These are phyloP conservation scores for Penicillium sp. DNA, from an alignment of 2,329 filamentous ascomycete genomes.

Conservation along the genomic window DNA sequence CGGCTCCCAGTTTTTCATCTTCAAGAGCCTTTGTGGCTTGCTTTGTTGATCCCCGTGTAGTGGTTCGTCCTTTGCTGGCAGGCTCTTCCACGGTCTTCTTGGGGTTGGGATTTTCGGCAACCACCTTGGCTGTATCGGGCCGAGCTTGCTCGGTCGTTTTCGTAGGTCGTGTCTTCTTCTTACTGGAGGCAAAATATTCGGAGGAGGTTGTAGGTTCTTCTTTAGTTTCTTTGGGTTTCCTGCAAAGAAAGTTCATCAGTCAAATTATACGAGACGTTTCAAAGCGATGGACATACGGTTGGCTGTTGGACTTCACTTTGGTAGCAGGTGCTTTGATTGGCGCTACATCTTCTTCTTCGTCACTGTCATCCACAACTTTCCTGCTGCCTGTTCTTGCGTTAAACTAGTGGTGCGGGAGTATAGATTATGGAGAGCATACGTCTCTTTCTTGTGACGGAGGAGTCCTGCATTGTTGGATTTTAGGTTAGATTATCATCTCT, in stretches of 20 bases:
- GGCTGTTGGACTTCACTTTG: conserved; percentile 36
- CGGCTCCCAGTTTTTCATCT: conserved; percentile 66
- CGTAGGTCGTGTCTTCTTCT: conserved; percentile 52
- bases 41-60: conserved; percentile 19
- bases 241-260: conserved; percentile 19
- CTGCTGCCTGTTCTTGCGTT: conserved; percentile 45
- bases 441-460: conserved; percentile 32
- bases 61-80: conserved; percentile 14
- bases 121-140: conserved; percentile 14
- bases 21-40: conserved; percentile 49
- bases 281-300: conserved; percentile 45
- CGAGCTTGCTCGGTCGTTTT: conserved; percentile 21
- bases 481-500: conserved; percentile 8
- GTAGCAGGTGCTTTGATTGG: conserved; percentile 41
- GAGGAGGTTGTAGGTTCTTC: conserved; percentile 60
- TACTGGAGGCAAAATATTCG: conserved; percentile 60
- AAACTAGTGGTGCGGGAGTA: conserved; percentile 1
- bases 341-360: conserved; percentile 64
- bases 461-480: conserved; percentile 20
- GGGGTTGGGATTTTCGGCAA: conserved; percentile 17
- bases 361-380: conserved; percentile 77
- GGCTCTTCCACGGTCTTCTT: conserved; percentile 17
- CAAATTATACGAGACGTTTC: background rate
- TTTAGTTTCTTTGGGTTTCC: conserved; percentile 50
- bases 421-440: conserved; percentile 26